Conservation (phyloP, 257 asterid species). For the Solanum chilense region DNA sequence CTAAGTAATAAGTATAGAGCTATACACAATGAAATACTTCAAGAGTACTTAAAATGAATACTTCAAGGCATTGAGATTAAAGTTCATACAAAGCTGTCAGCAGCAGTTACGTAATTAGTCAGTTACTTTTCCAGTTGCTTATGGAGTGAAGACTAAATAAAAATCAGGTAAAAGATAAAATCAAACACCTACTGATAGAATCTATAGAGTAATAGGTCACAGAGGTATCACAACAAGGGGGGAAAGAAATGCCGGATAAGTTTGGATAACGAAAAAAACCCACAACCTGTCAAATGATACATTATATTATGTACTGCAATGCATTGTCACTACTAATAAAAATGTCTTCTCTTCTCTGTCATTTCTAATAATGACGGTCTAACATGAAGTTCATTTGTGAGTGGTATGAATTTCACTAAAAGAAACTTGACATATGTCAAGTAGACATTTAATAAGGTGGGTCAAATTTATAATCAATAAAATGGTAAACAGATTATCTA, state of each 20-base stretch:
- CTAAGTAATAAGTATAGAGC: background rate
- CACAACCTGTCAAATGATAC: background rate
- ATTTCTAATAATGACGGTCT: background rate
- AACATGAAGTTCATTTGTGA: background rate
- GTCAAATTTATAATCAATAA: background rate
- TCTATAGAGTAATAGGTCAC: background rate
- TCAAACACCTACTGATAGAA: background rate
- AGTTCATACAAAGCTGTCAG: background rate
- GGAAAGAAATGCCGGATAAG: background rate
- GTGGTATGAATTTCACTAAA: background rate
- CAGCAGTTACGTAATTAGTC: background rate
- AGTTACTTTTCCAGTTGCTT: background rate
- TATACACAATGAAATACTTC: background rate
- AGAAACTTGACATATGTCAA: background rate
- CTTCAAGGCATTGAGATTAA: background rate
- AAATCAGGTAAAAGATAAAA: background rate
- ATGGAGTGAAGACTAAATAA: background rate
- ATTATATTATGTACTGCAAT: background rate
- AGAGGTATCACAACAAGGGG: background rate
- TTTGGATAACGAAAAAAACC: background rate
- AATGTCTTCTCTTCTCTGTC: background rate
- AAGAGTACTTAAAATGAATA: background rate
- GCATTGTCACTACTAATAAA: background rate
- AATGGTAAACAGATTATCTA: background rate
- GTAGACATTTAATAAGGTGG: background rate